A percentile compares a stretch with the other conserved stretches of the same genome.
Evolutionary conservation across 169 alveolate genomes (phyloP).

Genomic region (Babesia caballi): DNA sequence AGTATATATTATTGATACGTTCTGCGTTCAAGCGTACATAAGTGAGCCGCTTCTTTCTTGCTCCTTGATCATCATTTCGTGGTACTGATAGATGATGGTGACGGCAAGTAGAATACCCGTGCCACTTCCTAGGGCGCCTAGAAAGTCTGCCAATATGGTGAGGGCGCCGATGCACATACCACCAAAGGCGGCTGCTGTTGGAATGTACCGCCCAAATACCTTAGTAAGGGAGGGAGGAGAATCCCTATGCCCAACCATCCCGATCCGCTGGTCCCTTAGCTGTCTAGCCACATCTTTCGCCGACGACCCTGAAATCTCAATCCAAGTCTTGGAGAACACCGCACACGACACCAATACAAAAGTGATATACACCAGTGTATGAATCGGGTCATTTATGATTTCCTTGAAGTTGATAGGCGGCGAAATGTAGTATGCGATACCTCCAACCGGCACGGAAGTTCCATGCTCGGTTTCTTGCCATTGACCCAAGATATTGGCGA

Average conservation of each 20-base stretch:
- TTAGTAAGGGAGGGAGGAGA: conserved; percentile 78
- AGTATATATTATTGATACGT: neutral
- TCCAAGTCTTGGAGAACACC: conserved; percentile 99
- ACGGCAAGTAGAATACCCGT: conserved; percentile 98
- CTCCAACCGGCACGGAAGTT: conserved; percentile 98
- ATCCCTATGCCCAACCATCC: conserved; percentile 82
- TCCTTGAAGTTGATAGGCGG: conserved; percentile 95
- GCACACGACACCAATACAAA: conserved; percentile 98
- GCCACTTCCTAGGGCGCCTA: conserved; percentile 99
- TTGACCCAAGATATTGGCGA: conserved; percentile 92
- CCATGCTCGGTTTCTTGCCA: conserved; percentile 96
- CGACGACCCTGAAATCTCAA: conserved; percentile 98
- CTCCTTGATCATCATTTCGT: conserved; percentile 95
- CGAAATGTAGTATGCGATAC: conserved; percentile 97
- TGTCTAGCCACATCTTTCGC: conserved; percentile 99
- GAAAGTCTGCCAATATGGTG: conserved; percentile 97
- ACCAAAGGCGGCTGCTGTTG: conserved; percentile 99
- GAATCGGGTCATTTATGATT: conserved; percentile 94
- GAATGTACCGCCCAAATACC: conserved; percentile 89
- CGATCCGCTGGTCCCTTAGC: conserved; percentile 94
- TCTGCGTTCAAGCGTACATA: conserved; percentile 54
- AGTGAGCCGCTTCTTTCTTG: conserved; percentile 88
- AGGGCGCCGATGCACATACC: conserved; percentile 99
- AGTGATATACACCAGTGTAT: conserved; percentile 93
- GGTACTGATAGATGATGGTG: conserved; percentile 97